Evolutionary conservation across 306 rosid species (phyloP).

Genomic region (Echinosophora koreensis): DNA sequence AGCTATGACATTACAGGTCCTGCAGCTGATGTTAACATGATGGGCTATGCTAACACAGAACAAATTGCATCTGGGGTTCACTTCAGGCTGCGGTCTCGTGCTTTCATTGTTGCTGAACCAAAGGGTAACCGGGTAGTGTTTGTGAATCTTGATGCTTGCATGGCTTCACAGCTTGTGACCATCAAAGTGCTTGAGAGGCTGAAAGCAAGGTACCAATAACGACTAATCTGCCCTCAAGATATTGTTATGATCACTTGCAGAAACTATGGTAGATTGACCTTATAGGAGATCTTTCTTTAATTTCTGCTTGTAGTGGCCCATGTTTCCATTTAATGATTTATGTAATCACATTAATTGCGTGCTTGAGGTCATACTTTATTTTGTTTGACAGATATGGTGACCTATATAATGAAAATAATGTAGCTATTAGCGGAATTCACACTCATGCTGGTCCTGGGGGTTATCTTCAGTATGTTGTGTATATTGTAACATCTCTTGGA

Average conservation of each 20-base stretch:
- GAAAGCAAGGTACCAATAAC: conserved; percentile 74
- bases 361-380: conserved; percentile 40
- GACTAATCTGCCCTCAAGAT: background rate
- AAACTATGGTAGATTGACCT: conserved; percentile 26
- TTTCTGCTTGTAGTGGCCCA: conserved; percentile 30
- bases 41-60: conserved; percentile 88
- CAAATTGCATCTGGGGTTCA: conserved; percentile 89
- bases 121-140: conserved; percentile 77
- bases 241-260: conserved; percentile 27
- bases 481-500: conserved; percentile 93
- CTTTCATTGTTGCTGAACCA: conserved; percentile 84
- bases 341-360: background rate
- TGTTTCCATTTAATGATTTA: conserved; percentile 29
- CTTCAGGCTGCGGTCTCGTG: conserved; percentile 83
- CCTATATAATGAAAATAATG: conserved; percentile 86
- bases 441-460: conserved; percentile 99
- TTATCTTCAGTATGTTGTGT: conserved; percentile 88
- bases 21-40: conserved; percentile 96
- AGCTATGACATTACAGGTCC: conserved; percentile 98
- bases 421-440: conserved; percentile 97
- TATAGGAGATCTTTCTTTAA: background rate
- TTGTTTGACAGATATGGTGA: conserved; percentile 79
- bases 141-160: conserved; percentile 97
- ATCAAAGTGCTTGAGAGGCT: conserved; percentile 85
- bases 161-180: conserved; percentile 89